Percentiles rank a stretch among this genome's conserved stretches.
Conservation (phyloP, 164 flowering plant genomes). For the Magnolia changhungtana region DNA sequence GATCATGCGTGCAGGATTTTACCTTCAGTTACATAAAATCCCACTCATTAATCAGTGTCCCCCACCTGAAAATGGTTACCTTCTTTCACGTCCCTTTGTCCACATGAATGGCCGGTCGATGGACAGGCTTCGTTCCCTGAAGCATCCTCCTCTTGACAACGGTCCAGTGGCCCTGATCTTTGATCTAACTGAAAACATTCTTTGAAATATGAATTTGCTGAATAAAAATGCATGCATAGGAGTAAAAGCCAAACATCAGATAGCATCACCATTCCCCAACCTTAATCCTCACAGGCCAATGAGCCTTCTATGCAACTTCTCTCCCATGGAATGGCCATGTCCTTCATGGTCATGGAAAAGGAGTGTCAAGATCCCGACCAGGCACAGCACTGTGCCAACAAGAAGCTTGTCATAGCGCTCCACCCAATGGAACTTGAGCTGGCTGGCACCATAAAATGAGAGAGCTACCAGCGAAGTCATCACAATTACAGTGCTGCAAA, state of each 20-base stretch:
- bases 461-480: conserved; percentile 97
- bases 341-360: conserved; percentile 79
- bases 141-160: not conserved
- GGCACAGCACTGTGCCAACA: conserved; percentile 85
- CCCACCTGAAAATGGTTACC: no score
- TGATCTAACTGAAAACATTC: not conserved
- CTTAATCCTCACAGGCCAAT: conserved; percentile 11
- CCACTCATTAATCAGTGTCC: no score
- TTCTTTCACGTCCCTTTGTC: no score
- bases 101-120: not conserved
- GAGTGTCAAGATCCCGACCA: conserved; percentile 86
- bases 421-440: conserved; percentile 95
- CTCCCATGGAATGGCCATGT: conserved; percentile 26
- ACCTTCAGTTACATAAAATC: no score
- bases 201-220: not conserved
- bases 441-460: conserved; percentile 97
- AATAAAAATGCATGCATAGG: not conserved
- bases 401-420: conserved; percentile 96
- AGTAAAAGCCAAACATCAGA: not conserved
- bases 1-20: not conserved
- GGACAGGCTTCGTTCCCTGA: not conserved
- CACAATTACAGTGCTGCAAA: conserved; percentile 84
- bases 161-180: not conserved
- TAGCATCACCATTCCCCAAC: not conserved
- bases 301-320: conserved; percentile 58